Base-by-base conservation (phyloP, 2,329 filamentous ascomycete genomes). In the Xylariomycetidae sp. region DNA sequence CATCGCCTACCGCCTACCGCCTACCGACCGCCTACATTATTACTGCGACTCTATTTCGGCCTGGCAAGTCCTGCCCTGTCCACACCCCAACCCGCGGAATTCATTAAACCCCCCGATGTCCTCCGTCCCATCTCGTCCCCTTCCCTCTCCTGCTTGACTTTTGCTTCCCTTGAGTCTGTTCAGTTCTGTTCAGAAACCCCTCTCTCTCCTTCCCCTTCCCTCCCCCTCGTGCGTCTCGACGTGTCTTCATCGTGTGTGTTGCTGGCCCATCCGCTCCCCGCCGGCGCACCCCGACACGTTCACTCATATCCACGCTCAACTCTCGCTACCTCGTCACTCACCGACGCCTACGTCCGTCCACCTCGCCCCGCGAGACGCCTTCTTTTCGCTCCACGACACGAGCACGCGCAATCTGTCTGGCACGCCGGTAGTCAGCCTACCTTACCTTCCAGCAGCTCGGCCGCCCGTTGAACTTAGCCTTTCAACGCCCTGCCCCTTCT, bases 111-210 rank as follows among this genome's bases (percentile, higher is more conserved):
- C 53, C 48, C 53, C 44, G 35, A 52, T 37, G 34, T 47, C 48
- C 49, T 43, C 46, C 48, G 39, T 44, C 39, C 39, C 43, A 38
- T 48, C 39, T 35, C 42, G 42, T 48, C 46, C 48, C 43, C 40
- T 54, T 53, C 54, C 58, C 52, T 49, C 50, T 57, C 57, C 59
- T 54, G 50, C 43, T 42, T 46, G 48, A 50, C 46, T 37, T 35
- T 17, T 20, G 39, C 32, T 50, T 48, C 53, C 52, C 58, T 54
- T 56, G 57, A 56, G 55, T 58, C 55, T 49, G 49, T 49, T 54
- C 40, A 40, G 44, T 56, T 55, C 49, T 56, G 46, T 57, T 56
- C 58, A 61, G 57, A 63, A 55, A 48, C 48, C 47, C 43, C 53
- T 49, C 58, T 53, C 58, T 59, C 52, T 60, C 57, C 57, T 56